A percentile compares a stretch with the other conserved stretches of the same genome.
Conservation (phyloP, 2,329 filamentous ascomycete species). For the Graphiopsis chlorocephala region DNA sequence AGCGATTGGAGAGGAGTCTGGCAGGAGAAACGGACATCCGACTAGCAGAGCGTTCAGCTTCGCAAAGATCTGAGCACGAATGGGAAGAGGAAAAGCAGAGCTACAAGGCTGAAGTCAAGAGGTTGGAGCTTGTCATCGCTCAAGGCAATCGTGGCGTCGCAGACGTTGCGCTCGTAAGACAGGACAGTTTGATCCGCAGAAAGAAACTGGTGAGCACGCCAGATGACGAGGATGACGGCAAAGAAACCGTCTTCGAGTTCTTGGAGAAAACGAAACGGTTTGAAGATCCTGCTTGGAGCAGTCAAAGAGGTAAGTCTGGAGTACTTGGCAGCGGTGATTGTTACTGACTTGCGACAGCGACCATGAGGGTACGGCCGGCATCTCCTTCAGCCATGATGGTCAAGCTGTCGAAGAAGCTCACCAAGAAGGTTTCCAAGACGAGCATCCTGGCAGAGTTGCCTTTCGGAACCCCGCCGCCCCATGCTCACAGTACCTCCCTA, state of each 20-base stretch:
- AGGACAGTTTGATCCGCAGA: conserved; percentile 39
- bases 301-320: conserved; percentile 30
- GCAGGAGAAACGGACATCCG: conserved; percentile 28
- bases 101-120: conserved; percentile 43
- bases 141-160: conserved; percentile 41
- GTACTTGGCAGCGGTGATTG: not conserved
- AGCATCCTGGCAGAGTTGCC: conserved; percentile 31
- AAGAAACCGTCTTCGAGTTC: conserved; percentile 35
- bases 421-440: conserved; percentile 33
- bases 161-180: conserved; percentile 41
- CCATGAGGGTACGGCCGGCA: conserved; percentile 22
- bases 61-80: conserved; percentile 30
- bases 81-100: conserved; percentile 36
- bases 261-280: conserved; percentile 29
- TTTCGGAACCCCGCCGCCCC: conserved; percentile 34
- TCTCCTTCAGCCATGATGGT: conserved; percentile 42
- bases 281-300: conserved; percentile 27
- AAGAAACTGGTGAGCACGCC: conserved; percentile 23
- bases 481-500: conserved; percentile 14
- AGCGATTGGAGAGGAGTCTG: conserved; percentile 29
- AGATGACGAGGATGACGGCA: conserved; percentile 22
- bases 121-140: conserved; percentile 45
- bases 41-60: conserved; percentile 22
- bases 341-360: conserved; percentile 28
- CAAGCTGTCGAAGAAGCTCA: conserved; percentile 40